Evolutionary conservation across 345 rosid genomes (phyloP), one percentile per base, ranked within the genome.

Genomic region (Hibiscus mutabilis): DNA sequence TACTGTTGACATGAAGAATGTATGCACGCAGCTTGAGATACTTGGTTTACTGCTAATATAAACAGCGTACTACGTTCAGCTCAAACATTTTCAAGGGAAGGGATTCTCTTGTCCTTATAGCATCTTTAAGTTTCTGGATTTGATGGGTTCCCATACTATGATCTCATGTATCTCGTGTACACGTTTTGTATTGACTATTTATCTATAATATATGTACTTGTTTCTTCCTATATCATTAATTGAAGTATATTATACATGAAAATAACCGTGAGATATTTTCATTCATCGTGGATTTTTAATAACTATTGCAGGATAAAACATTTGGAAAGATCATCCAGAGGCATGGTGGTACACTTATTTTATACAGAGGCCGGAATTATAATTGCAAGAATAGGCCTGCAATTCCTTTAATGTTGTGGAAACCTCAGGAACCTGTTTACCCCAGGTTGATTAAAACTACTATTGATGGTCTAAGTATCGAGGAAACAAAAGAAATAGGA

Each of bases 361-460:
- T 92, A 19, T 95, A 89, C 63, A 82, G 97, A 84, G 97, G 99
- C 57, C 81, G 96, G 66, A 88, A 92, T 83, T 92, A 92, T 55
- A 81, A 83, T 76, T 84, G 82, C 66, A 89, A 80, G 87, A 87
- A 84, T 83, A 87, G 93, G 78, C 97, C 96, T 63, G 80, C 79
- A 63, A 77, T 95, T 70, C 97, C 97, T 11, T 71, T 95, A 69
- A 89, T 92, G 97, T 74, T 95, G 83, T 92, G 99, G 97, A 90
- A 80, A 78, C 99, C 96, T 81, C 96, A 90, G 47, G 97, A 95
- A 76, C 99, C 97, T 0, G 80, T 90, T 44, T 92, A 95, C 75
- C 97, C 97, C 53, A 84, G 83, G 84, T 66, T 95, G 76, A 90
- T 95, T 75, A 92, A 89, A 74, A 92, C 99, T 60, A 90, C 97